A percentile compares a stretch with the other conserved stretches of the same genome.
phyloP scores from a whole-genome alignment of 225 moss, liverwort and hornwort genomes.

The Climacium dendroides region DNA sequence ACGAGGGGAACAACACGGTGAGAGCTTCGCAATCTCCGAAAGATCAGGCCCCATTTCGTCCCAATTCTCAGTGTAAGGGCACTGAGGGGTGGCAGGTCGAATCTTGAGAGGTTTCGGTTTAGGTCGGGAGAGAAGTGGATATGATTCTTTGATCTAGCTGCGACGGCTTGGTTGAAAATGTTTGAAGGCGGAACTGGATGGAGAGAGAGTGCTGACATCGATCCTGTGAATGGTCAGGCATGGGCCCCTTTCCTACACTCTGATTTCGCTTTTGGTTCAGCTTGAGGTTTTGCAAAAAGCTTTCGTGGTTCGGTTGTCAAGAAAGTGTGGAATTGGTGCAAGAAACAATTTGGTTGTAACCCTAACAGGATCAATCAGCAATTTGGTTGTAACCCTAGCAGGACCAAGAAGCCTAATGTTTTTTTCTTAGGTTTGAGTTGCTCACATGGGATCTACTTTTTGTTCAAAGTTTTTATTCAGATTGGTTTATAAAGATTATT shows the following conservation, averaged over 20 bases:
- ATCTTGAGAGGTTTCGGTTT: neutral
- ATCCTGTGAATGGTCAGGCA: conserved; percentile 53
- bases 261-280: neutral
- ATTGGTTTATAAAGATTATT: neutral
- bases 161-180: conserved; percentile 10
- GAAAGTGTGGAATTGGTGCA: neutral
- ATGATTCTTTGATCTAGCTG: neutral
- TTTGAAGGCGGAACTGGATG: conserved; percentile 39
- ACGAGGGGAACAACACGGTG: neutral
- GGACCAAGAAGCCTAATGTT: neutral
- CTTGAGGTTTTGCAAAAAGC: neutral
- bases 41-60: neutral
- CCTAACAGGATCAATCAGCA: neutral
- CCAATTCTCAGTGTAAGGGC: neutral
- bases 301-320: neutral
- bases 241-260: neutral
- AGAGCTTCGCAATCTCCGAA: neutral
- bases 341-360: neutral
- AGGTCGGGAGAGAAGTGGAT: neutral
- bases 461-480: neutral
- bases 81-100: neutral
- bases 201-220: conserved; percentile 45
- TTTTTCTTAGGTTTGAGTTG: neutral
- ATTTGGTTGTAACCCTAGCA: neutral
- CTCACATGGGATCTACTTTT: no score